phyloP scores from a whole-genome alignment of 495 filamentous ascomycete genomes.

The Hypoxylon perforatum region DNA sequence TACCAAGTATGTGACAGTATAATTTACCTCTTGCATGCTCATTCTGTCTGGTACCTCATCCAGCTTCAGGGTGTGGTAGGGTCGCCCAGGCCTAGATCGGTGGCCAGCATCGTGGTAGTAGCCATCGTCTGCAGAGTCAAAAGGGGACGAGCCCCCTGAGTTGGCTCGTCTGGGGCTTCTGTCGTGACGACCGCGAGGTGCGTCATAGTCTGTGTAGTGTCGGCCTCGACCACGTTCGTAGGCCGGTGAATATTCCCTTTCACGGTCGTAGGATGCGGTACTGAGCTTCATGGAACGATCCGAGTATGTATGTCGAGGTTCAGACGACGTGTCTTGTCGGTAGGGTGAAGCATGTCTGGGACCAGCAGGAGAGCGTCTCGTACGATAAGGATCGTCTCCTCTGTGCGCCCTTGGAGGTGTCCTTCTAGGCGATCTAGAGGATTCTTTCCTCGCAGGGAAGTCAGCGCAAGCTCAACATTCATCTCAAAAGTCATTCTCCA shows the following conservation, averaged over 20 bases:
- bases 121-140: slow-evolving; percentile 33
- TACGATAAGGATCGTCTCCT: slow-evolving; percentile 42
- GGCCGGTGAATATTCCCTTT: slow-evolving; percentile 12
- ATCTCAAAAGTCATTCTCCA: slow-evolving; percentile 51
- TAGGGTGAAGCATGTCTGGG: slow-evolving; percentile 28
- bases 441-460: slow-evolving; percentile 50
- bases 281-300: slow-evolving; percentile 3
- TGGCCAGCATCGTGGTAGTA: slow-evolving; percentile 39
- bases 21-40: slow-evolving; percentile 36
- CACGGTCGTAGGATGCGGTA: slow-evolving; percentile 13
- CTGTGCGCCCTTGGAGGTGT: slow-evolving; percentile 42
- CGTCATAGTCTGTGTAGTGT: slow-evolving; percentile 33
- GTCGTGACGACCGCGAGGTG: slow-evolving; percentile 19
- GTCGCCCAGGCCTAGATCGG: slow-evolving; percentile 39
- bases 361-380: slow-evolving; percentile 20
- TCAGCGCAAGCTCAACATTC: slow-evolving; percentile 51
- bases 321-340: slow-evolving; percentile 29
- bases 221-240: slow-evolving; percentile 25
- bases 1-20: not conserved
- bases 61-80: slow-evolving; percentile 46
- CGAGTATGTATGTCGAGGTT: slow-evolving; percentile 22
- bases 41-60: slow-evolving; percentile 46
- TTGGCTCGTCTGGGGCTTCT: slow-evolving; percentile 39
- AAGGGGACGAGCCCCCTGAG: slow-evolving; percentile 38
- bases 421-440: slow-evolving; percentile 49